phyloP scores from a whole-genome alignment of 2,329 filamentous ascomycete species.

The Pyrenophora teres region DNA sequence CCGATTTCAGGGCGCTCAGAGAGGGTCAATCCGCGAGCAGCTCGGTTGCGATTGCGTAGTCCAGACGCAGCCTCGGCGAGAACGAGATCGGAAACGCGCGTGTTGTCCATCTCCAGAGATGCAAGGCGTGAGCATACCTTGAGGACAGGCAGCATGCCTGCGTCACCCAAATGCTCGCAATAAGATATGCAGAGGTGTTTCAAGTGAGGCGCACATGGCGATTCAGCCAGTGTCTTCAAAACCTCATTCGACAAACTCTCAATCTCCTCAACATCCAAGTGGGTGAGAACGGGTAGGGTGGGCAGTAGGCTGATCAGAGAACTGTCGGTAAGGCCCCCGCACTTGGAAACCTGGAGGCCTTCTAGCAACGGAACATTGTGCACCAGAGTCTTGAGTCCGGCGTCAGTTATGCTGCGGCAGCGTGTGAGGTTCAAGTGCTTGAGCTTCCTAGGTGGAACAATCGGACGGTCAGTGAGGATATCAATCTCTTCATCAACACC shows the following conservation, averaged over 20 bases:
- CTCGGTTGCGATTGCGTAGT: slow-evolving; percentile 68
- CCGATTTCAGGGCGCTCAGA: slow-evolving; percentile 56
- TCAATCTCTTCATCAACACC: slow-evolving; percentile 79
- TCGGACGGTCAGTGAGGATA: slow-evolving; percentile 73
- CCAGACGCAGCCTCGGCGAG: slow-evolving; percentile 84
- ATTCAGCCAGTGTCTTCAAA: slow-evolving; percentile 74
- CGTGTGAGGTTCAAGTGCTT: slow-evolving; percentile 85
- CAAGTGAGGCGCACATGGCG: slow-evolving; percentile 72
- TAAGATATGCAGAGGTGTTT: slow-evolving; percentile 87
- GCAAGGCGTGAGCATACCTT: slow-evolving; percentile 72
- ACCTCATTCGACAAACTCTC: slow-evolving; percentile 74
- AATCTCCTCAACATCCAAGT: slow-evolving; percentile 89
- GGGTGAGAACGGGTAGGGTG: slow-evolving; percentile 76
- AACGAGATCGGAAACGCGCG: slow-evolving; percentile 82
- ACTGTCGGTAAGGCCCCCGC: slow-evolving; percentile 72
- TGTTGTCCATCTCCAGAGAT: slow-evolving; percentile 89
- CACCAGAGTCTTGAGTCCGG: slow-evolving; percentile 71
- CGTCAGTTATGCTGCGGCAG: slow-evolving; percentile 74
- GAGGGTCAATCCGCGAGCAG: slow-evolving; percentile 37
- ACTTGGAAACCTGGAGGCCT: slow-evolving; percentile 81
- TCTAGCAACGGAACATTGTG: slow-evolving; percentile 78
- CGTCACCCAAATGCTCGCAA: slow-evolving; percentile 83
- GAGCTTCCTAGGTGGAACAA: slow-evolving; percentile 77
- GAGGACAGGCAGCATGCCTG: slow-evolving; percentile 80
- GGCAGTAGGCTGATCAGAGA: slow-evolving; percentile 74